phyloP scores from a whole-genome alignment of 441 rosid species.

The Francoa sonchifolia region DNA sequence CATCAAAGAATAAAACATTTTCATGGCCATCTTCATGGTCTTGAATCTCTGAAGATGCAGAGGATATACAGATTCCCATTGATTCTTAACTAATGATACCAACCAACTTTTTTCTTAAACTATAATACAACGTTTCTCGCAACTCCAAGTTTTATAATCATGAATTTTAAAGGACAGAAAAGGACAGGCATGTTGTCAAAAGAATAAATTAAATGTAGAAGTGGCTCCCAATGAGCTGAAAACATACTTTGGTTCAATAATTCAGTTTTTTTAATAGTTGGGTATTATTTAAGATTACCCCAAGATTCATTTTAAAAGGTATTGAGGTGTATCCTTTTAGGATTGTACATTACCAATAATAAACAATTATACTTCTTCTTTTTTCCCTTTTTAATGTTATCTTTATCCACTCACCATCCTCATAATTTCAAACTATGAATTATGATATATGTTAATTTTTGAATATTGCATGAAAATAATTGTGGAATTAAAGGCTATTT shows the following conservation, averaged over 20 bases:
- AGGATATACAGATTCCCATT: constrained; percentile 74
- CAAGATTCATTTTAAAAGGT: constrained; percentile 42
- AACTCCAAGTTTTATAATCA: too few relatives aligned
- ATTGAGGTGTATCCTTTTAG: constrained; percentile 16
- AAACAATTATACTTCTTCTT: too few relatives aligned
- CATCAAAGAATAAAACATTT: constrained; percentile 25
- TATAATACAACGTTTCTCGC: too few relatives aligned
- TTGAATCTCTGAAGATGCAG: constrained; percentile 56
- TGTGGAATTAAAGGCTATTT: too few relatives aligned
- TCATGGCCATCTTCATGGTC: constrained; percentile 31
- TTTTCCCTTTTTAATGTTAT: too few relatives aligned
- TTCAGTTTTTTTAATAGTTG: constrained; percentile 10
- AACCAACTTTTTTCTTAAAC: too few relatives aligned
- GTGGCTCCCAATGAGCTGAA: constrained; percentile 25
- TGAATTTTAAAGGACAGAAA: constrained; percentile 13
- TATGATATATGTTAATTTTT: too few relatives aligned
- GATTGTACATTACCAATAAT: too few relatives aligned
- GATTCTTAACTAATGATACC: too few relatives aligned
- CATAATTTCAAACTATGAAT: too few relatives aligned
- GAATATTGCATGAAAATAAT: too few relatives aligned
- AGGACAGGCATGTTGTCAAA: constrained; percentile 13
- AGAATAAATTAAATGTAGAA: constrained; percentile 7
- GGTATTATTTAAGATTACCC: constrained; percentile 25
- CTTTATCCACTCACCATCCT: too few relatives aligned
- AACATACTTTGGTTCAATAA: constrained; percentile 20